A percentile compares a stretch with the other conserved stretches of the same genome.
phyloP scores from a whole-genome alignment of 371 early-diverging fungal species.

The Actinomortierella ambigua region DNA sequence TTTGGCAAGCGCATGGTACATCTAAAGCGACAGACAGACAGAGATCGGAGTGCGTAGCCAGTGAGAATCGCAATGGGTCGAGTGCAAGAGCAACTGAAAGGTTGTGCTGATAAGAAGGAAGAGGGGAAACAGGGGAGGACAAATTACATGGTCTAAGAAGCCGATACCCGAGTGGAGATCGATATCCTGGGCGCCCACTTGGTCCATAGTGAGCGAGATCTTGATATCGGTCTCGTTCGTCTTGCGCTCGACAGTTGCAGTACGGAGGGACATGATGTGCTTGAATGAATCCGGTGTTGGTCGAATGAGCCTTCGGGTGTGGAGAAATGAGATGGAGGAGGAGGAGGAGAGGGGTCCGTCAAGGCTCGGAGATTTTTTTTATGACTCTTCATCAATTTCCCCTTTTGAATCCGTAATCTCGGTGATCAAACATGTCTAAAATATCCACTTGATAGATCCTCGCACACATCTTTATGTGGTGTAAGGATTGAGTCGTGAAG shows the following conservation, averaged over 20 bases:
- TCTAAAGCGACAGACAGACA: constrained; percentile 52
- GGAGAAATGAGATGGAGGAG: too few species aligned
- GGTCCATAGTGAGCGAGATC: constrained; percentile 68
- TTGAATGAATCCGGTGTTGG: too few species aligned
- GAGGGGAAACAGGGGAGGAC: too few species aligned
- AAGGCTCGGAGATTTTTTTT: too few species aligned
- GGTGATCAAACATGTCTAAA: too few species aligned
- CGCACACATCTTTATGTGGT: too few species aligned
- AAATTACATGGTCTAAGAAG: constrained; percentile 92
- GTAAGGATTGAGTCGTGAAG: too few species aligned
- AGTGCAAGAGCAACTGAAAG: not conserved
- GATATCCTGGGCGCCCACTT: constrained; percentile 65
- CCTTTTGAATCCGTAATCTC: too few species aligned
- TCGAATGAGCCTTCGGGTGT: too few species aligned
- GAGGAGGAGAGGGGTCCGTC: too few species aligned
- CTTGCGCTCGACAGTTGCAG: constrained; percentile 78
- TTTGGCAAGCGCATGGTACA: constrained; percentile 96
- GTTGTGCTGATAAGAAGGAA: not conserved
- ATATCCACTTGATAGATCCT: too few species aligned
- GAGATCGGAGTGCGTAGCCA: not conserved
- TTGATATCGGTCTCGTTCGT: constrained; percentile 94
- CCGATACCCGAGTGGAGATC: constrained; percentile 92
- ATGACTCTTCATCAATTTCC: too few species aligned
- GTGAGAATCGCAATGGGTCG: not conserved
- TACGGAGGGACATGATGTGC: constrained; percentile 42